Evolutionary conservation across 192 early-diverging fungal genomes (phyloP).

Genomic region (Linnemannia zychae): DNA sequence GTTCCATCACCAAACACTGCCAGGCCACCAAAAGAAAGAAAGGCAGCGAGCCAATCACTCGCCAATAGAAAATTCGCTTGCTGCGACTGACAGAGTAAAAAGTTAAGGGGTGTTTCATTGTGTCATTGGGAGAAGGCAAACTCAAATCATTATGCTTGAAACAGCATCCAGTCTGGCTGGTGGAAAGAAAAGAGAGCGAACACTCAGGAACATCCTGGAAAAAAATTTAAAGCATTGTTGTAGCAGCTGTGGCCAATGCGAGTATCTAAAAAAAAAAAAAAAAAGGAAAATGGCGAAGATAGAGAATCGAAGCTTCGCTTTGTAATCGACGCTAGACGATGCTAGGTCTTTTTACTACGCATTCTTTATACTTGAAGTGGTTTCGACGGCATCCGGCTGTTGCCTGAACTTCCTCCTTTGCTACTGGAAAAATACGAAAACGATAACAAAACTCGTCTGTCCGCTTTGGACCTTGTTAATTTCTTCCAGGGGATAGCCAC

Average conservation of each 20-base stretch:
- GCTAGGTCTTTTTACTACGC: too few relatives aligned
- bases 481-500: too few relatives aligned
- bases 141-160: background rate
- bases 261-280: background rate
- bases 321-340: background rate
- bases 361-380: too few relatives aligned
- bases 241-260: background rate
- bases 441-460: too few relatives aligned
- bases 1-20: constrained; percentile 5
- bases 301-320: background rate
- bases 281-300: background rate
- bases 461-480: too few relatives aligned
- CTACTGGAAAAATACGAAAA: too few relatives aligned
- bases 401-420: too few relatives aligned
- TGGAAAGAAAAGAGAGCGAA: background rate
- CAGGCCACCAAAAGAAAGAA: background rate
- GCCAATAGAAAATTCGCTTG: constrained; percentile 6
- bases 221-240: background rate
- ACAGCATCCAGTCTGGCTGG: background rate
- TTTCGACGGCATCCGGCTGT: too few relatives aligned
- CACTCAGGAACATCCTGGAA: constrained; percentile 4
- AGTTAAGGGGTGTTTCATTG: background rate
- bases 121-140: background rate
- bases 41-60: background rate
- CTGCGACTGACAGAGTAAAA: background rate